Evolutionary conservation across 208 protist genomes (phyloP).

Genomic region (Leishmania gerbilli): DNA sequence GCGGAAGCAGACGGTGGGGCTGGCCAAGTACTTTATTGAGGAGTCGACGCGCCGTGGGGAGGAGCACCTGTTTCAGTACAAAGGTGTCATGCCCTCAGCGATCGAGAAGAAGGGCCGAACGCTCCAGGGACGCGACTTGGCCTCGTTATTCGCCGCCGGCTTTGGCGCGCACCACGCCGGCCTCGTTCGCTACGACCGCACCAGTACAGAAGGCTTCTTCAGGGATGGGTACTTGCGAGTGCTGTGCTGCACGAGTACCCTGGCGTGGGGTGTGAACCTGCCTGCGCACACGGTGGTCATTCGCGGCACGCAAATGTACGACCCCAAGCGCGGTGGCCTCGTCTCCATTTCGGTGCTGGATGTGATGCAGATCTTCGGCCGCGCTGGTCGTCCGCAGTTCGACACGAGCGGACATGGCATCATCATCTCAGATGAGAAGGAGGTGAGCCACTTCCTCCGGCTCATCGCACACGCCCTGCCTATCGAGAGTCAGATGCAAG

Average conservation of each 20-base stretch:
- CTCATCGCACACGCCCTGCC: constrained; percentile 94
- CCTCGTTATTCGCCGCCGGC: constrained; percentile 85
- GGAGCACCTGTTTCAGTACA: constrained; percentile 64
- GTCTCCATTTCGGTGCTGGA: constrained; percentile 98
- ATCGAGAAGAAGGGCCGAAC: constrained; percentile 49
- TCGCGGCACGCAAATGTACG: constrained; percentile 96
- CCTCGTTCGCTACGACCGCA: constrained; percentile 95
- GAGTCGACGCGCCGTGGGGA: constrained; percentile 67
- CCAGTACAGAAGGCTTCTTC: constrained; percentile 96
- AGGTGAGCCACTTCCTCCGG: constrained; percentile 95
- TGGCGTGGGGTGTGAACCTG: constrained; percentile 99
- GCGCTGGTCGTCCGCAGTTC: constrained; percentile 99
- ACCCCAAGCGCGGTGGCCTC: constrained; percentile 94
- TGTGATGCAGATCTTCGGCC: constrained; percentile 99
- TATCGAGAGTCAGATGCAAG: constrained; percentile 97
- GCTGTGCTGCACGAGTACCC: constrained; percentile 98
- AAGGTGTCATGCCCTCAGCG: constrained; percentile 45
- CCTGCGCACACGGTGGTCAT: constrained; percentile 99
- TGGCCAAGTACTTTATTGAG: constrained; percentile 92
- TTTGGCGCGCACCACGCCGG: constrained; percentile 98
- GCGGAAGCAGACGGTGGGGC: constrained; percentile 95
- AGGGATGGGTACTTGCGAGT: constrained; percentile 93
- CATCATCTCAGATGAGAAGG: constrained; percentile 98
- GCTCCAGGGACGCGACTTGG: constrained; percentile 88
- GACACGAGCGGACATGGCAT: constrained; percentile 97